Evolutionary conservation across 2,329 filamentous ascomycete species (phyloP), one percentile per base, ranked within the genome.

Genomic region (Pestalotiopsis sp.): DNA sequence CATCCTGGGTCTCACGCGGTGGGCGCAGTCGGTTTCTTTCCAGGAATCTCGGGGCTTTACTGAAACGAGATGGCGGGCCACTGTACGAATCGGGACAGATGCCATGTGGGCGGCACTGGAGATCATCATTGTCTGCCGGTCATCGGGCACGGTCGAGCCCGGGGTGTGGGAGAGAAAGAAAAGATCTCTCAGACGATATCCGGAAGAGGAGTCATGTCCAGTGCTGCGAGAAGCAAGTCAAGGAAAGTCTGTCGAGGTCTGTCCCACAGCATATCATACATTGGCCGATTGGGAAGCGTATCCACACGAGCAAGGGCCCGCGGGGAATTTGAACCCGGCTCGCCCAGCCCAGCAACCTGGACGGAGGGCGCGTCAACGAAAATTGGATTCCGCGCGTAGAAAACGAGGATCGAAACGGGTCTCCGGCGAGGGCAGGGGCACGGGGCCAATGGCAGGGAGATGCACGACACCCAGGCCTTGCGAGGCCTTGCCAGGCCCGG

Each of bases 331-430:
- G 36, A 17, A 62, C 59, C 59, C 59, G 59, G 59, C 31, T 36
- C 31, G 31, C 31, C 7, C 31, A 36, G 31, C 31, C 31, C 31
- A 36, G 31, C 31, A 62, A 36, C 59, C 59, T 62, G 59, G 59
- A 62, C 59, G 59, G 59, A 31, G 59, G 36, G 38, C 45, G 45
- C 45, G 31, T 62, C 25, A 20, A 62, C 59, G 59, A 62, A 40
- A 62, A 62, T 36, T 62, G 45, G n/a, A 62, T 62, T 62, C 59
- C 59, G 59, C 59, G 59, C n/a, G 36, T 62, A 62, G n/a, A 31
- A 40, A 62, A 31, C 59, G 59, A 62, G 59, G 20, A 20, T 52
- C 45, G 25, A 36, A 62, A 52, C 45, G 45, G 45, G 45, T 52
- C 45, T 52, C 45, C 45, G 45, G 45, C 17, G 17, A n/a, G 45